Conservation (phyloP, 2,329 filamentous ascomycete genomes). For the Coniella lustricola region DNA sequence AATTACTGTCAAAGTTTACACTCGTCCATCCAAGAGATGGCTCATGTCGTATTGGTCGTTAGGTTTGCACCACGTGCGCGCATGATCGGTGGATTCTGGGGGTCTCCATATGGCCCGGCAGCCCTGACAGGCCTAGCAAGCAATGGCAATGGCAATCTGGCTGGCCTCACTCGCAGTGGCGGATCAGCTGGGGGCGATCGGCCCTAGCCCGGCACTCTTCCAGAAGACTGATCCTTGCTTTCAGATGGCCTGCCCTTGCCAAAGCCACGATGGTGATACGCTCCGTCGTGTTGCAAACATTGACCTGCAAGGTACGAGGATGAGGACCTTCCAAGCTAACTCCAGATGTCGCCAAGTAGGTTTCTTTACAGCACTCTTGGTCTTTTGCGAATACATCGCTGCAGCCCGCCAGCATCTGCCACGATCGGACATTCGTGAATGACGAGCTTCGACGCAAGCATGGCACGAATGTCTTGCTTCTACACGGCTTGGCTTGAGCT, state of each 20-base stretch:
- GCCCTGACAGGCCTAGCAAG: no score
- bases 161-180: background rate
- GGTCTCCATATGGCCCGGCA: background rate
- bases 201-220: background rate
- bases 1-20: no score
- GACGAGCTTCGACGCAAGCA: slow-evolving; percentile 5
- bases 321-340: no score
- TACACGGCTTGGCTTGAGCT: background rate
- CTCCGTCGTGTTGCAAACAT: no score
- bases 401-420: no score
- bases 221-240: background rate
- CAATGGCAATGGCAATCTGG: no score
- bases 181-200: background rate
- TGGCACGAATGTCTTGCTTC: background rate
- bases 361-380: no score
- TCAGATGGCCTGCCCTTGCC: background rate
- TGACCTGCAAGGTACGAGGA: no score
- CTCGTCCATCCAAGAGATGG: no score
- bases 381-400: no score
- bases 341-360: no score
- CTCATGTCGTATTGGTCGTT: background rate
- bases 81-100: background rate
- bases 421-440: background rate
- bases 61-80: background rate
- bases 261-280: no score